phyloP scores from a whole-genome alignment of 2,329 filamentous ascomycete species.

The Calonectria pteridis region DNA sequence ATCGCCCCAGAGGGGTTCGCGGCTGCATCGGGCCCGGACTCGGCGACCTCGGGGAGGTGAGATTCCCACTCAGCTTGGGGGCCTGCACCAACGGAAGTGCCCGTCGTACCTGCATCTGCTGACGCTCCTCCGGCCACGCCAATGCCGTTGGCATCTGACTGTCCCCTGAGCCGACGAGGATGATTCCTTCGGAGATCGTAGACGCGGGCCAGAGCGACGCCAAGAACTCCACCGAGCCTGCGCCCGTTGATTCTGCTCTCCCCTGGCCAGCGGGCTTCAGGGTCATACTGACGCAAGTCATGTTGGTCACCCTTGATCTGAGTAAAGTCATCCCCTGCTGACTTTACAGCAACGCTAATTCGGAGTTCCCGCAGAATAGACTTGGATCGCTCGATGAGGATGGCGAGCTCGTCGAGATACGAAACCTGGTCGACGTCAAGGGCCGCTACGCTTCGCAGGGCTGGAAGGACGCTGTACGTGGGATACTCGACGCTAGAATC shows the following conservation, averaged over 20 bases:
- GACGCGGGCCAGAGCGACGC: conserved; percentile 29
- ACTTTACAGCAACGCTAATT: conserved; percentile 23
- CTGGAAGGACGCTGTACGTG: conserved; percentile 28
- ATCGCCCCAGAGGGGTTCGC: neutral
- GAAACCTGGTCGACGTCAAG: conserved; percentile 26
- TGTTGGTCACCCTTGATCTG: conserved; percentile 24
- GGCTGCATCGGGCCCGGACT: neutral
- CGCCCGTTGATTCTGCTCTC: conserved; percentile 26
- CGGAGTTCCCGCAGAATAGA: conserved; percentile 26
- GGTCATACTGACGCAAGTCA: conserved; percentile 22
- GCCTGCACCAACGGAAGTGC: neutral
- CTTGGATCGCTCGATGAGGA: conserved; percentile 27
- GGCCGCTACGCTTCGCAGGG: conserved; percentile 27
- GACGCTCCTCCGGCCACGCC: neutral
- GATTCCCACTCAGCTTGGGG: neutral
- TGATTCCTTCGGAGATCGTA: conserved; percentile 28
- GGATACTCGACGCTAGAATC: conserved; percentile 25
- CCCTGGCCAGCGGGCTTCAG: conserved; percentile 30
- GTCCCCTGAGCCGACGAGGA: conserved; percentile 4
- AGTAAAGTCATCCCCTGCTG: conserved; percentile 20
- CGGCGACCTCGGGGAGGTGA: neutral
- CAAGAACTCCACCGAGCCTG: conserved; percentile 28
- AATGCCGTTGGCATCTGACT: conserved; percentile 3
- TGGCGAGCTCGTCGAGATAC: conserved; percentile 31
- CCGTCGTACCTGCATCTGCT: neutral